phyloP scores from a whole-genome alignment of 768 basidiomycete genomes.

The Cystofilobasidium ferigula region DNA sequence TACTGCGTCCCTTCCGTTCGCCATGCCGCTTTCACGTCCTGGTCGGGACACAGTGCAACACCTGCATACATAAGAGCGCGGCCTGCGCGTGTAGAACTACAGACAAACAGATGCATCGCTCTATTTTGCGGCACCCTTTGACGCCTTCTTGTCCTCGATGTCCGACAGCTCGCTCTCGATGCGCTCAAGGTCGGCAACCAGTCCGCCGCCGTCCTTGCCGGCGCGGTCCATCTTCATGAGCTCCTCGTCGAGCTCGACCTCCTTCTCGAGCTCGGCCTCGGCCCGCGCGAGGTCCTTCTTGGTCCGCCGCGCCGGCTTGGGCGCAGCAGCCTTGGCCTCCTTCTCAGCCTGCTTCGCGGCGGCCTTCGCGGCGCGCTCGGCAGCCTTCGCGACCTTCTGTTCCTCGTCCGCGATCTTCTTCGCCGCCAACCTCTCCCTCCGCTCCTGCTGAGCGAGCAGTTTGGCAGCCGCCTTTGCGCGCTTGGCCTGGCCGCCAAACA shows the following conservation, averaged over 20 bases:
- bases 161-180: not conserved
- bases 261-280: not conserved
- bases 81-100: too few relatives aligned
- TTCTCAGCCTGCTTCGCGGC: not conserved
- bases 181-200: not conserved
- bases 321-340: not conserved
- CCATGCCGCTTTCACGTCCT: too few relatives aligned
- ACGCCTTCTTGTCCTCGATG: not conserved
- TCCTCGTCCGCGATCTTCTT: constrained; percentile 1
- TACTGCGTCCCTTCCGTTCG: too few relatives aligned
- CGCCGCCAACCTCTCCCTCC: not conserved
- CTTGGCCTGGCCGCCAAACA: constrained; percentile 12
- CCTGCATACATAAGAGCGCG: too few relatives aligned
- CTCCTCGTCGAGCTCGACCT: constrained; percentile 4
- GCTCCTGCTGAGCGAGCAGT: constrained; percentile 4
- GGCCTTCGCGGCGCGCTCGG: not conserved
- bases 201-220: not conserved
- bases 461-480: constrained; percentile 19
- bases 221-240: not conserved
- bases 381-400: not conserved
- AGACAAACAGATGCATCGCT: not conserved
- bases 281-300: not conserved
- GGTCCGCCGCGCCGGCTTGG: not conserved
- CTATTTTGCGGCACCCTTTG: not conserved
- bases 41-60: too few relatives aligned